Percentiles rank a stretch among this genome's conserved stretches.
These are phyloP conservation scores for Exophiala sp. DNA, from an alignment of 2,329 filamentous ascomycete species.

Conservation along the genomic window DNA sequence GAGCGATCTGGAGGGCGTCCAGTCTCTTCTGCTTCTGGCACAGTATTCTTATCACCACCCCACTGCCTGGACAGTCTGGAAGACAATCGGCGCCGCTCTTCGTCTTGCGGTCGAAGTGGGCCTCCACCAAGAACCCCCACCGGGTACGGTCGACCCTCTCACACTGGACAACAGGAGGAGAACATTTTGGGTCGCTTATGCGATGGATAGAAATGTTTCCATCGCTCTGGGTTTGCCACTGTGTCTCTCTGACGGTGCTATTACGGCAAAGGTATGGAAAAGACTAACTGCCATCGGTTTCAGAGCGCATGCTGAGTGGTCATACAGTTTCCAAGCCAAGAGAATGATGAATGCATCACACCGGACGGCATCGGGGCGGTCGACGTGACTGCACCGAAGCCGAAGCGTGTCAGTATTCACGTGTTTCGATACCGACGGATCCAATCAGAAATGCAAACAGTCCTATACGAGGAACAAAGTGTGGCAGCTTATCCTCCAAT, in stretches of 20 bases:
- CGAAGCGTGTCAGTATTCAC: constrained; percentile 8
- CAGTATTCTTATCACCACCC: constrained; percentile 20
- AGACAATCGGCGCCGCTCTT: constrained; percentile 14
- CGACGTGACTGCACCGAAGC: background rate
- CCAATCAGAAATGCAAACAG: constrained; percentile 16
- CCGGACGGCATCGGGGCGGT: background rate
- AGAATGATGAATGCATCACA: constrained; percentile 10
- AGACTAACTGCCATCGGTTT: background rate
- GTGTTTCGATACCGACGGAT: constrained; percentile 12
- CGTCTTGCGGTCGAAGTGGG: constrained; percentile 15
- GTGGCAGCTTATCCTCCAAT: background rate
- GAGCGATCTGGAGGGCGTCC: constrained; percentile 10
- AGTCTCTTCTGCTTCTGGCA: constrained; percentile 13
- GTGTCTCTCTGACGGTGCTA: constrained; percentile 14
- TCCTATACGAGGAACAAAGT: constrained; percentile 6
- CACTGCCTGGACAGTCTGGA: constrained; percentile 12
- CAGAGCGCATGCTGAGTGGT: background rate
- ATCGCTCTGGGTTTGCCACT: constrained; percentile 6
- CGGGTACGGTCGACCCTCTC: constrained; percentile 1
- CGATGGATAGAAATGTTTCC: constrained; percentile 16
- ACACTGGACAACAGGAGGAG: constrained; percentile 11
- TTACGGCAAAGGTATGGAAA: constrained; percentile 9
- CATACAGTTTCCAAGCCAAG: constrained; percentile 6
- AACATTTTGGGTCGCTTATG: constrained; percentile 16
- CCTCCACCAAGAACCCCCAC: constrained; percentile 9